These are phyloP conservation scores for Helminthosporium solani DNA, from an alignment of 2,329 filamentous ascomycete species.

Conservation along the genomic window DNA sequence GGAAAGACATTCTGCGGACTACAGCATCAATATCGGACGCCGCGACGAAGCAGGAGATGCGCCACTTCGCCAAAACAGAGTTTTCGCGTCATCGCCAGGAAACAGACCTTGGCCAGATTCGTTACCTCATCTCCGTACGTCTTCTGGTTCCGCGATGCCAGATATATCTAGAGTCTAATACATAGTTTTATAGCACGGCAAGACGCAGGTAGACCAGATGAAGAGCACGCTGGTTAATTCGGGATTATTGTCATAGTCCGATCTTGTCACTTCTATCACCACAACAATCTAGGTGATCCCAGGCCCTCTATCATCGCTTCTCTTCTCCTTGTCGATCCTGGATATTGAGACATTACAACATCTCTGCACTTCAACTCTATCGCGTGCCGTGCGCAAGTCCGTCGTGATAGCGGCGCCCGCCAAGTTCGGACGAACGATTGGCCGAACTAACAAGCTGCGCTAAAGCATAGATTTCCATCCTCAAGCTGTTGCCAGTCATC, in stretches of 20 bases:
- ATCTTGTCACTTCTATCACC: neutral
- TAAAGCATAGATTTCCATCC: neutral
- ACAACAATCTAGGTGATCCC: neutral
- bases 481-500: neutral
- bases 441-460: neutral
- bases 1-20: constrained; percentile 51
- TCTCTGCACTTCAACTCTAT: neutral
- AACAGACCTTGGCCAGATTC: constrained; percentile 41
- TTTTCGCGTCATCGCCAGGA: constrained; percentile 51
- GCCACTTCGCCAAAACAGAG: constrained; percentile 50
- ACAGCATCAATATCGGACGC: constrained; percentile 35
- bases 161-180: neutral
- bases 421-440: neutral
- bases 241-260: constrained; percentile 14
- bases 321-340: neutral
- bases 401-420: neutral
- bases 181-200: constrained; percentile 42
- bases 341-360: neutral
- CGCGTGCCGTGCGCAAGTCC: neutral
- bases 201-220: constrained; percentile 54
- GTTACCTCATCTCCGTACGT: constrained; percentile 33
- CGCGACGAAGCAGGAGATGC: constrained; percentile 45
- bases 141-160: neutral
- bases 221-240: constrained; percentile 40
- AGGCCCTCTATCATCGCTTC: neutral